Evolutionary conservation across 495 filamentous ascomycete genomes (phyloP).

Genomic region (Astrothelium subdiscretum): DNA sequence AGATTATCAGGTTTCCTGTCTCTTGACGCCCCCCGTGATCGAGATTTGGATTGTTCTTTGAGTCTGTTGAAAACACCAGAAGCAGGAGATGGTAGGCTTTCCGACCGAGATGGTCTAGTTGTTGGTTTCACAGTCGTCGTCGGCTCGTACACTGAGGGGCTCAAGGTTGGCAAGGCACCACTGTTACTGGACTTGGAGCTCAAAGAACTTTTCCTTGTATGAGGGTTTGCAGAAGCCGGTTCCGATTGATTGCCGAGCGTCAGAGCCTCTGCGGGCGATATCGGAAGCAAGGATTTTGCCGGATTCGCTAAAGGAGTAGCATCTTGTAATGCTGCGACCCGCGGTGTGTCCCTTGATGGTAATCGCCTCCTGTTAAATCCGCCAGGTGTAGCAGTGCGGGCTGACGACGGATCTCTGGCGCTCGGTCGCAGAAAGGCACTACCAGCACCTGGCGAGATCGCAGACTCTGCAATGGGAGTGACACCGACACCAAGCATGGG

Average conservation of each 20-base stretch:
- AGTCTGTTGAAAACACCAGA: conserved; percentile 43
- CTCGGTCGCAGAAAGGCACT: conserved; percentile 36
- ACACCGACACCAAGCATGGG: conserved; percentile 59
- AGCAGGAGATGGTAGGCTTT: conserved; percentile 45
- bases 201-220: not conserved
- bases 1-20: conserved; percentile 75
- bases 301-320: conserved; percentile 4
- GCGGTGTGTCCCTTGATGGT: conserved; percentile 53
- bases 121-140: conserved; percentile 9
- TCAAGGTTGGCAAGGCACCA: not conserved
- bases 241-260: not conserved
- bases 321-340: conserved; percentile 9
- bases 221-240: not conserved
- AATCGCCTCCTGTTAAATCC: conserved; percentile 57
- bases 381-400: conserved; percentile 61
- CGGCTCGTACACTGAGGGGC: conserved; percentile 7
- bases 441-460: conserved; percentile 56
- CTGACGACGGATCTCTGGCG: conserved; percentile 49
- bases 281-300: not conserved
- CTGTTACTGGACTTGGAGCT: not conserved
- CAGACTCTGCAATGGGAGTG: conserved; percentile 89
- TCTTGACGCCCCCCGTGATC: conserved; percentile 54
- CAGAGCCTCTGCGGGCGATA: not conserved
- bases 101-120: not conserved
- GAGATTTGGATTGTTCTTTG: conserved; percentile 43